phyloP scores from a whole-genome alignment of 2,329 filamentous ascomycete genomes.

The Diaporthe aspalathi region DNA sequence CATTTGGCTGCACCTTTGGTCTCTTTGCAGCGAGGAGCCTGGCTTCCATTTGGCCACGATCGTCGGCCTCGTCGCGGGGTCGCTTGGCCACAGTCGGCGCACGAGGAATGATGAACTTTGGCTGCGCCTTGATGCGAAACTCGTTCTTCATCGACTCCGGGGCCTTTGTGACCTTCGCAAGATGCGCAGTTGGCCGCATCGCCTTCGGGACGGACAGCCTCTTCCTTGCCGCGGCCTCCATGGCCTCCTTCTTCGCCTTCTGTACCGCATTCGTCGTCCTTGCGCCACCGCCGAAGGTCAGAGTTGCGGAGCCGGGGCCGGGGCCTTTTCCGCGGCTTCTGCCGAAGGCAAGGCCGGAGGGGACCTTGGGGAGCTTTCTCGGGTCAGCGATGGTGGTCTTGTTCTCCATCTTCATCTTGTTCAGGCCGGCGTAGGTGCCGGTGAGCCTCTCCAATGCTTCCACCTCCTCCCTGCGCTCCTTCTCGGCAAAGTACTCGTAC shows the following conservation, averaged over 20 bases:
- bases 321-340: slow-evolving; percentile 36
- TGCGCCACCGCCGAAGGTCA: slow-evolving; percentile 36
- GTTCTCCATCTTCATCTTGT: slow-evolving; percentile 68
- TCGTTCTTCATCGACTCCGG: slow-evolving; percentile 67
- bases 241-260: slow-evolving; percentile 67
- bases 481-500: slow-evolving; percentile 75
- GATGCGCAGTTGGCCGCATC: not conserved
- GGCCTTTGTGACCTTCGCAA: slow-evolving; percentile 57
- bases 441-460: slow-evolving; percentile 69
- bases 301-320: slow-evolving; percentile 31
- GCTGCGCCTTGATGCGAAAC: slow-evolving; percentile 56
- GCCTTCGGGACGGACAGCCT: slow-evolving; percentile 47
- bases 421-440: slow-evolving; percentile 67
- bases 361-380: slow-evolving; percentile 56
- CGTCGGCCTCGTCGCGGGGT: slow-evolving; percentile 15
- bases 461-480: slow-evolving; percentile 67
- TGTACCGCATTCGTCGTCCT: slow-evolving; percentile 61
- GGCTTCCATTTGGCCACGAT: slow-evolving; percentile 36
- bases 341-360: slow-evolving; percentile 36
- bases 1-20: slow-evolving; percentile 43
- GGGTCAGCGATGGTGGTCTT: slow-evolving; percentile 67
- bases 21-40: slow-evolving; percentile 33
- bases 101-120: slow-evolving; percentile 47
- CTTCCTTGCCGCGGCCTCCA: slow-evolving; percentile 62
- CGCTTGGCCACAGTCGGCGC: slow-evolving; percentile 8